Percentiles rank a stretch among this genome's conserved stretches.
Evolutionary conservation across 306 rosid species (phyloP).

Genomic region (Cucurbita argyrosperma): DNA sequence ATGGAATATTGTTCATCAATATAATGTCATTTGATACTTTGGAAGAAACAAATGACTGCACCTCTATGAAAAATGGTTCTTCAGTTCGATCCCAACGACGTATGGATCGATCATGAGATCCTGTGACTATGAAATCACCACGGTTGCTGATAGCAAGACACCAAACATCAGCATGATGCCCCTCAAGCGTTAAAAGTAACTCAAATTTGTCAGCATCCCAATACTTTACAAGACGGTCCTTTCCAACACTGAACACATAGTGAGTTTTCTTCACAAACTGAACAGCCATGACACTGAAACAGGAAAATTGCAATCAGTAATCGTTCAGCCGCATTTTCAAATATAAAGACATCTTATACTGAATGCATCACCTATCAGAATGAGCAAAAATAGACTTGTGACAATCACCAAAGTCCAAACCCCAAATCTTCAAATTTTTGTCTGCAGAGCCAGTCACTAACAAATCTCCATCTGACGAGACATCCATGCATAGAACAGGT

Average conservation of each 20-base stretch:
- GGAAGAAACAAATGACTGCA: constrained; percentile 16
- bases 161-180: constrained; percentile 90
- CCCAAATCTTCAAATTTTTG: constrained; percentile 94
- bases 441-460: constrained; percentile 91
- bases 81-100: constrained; percentile 99
- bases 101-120: constrained; percentile 88
- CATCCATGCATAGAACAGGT: constrained; percentile 92
- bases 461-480: constrained; percentile 87
- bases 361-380: constrained; percentile 53
- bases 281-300: constrained; percentile 73
- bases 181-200: constrained; percentile 80
- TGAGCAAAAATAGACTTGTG: constrained; percentile 91
- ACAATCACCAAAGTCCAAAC: constrained; percentile 94
- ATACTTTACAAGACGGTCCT: constrained; percentile 66
- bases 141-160: constrained; percentile 79
- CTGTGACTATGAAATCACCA: constrained; percentile 85
- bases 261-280: constrained; percentile 73
- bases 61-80: constrained; percentile 94
- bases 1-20: neutral
- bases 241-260: constrained; percentile 82
- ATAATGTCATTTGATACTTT: neutral
- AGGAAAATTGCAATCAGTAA: constrained; percentile 9
- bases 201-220: constrained; percentile 99
- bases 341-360: neutral
- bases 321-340: neutral